Evolutionary conservation across 1,284 basidiomycete species (phyloP), one percentile per base, ranked within the genome.

Genomic region (Ceratobasidium sp.): DNA sequence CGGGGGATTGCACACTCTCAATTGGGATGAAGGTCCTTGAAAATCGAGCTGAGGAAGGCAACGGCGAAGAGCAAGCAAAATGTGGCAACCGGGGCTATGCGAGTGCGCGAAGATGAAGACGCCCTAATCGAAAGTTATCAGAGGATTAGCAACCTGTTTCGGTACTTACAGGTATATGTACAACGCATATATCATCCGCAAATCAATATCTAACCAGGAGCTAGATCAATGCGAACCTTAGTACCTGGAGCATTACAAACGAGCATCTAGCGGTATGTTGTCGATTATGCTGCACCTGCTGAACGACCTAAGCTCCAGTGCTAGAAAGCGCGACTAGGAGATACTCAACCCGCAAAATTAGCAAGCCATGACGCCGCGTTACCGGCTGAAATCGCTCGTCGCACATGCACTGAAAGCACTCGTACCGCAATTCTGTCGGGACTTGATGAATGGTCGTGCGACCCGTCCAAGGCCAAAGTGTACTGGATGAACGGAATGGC

Each of bases 401-500:
- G 34, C 7, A 40, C 17, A 27, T 78, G 77, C 53, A 72, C 77
- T 69, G 43, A 69, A 20, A 76, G 76, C 22, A 79, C 78, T 0
- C 75, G 78, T 1, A 8, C 60, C 20, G 71, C 70, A 15, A 69
- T 78, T 47, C 50, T 77, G 12, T 34, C 32, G 27, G 38, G 56
- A 29, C 73, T 78, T 31, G 62, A 73, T 25, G 58, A 74, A 15
- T 76, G 76, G 74, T 49, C 77, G 1, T 69, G 74, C 40, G 70
- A 75, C 50, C 40, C 69, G 8, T 53, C 72, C 8, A 57, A 72
- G 3, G 71, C 57, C 1, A 77, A 77, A 47, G 75, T 78, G 7
- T 73, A 78, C 8, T 76, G 76, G 76, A 71, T 79, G 34, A 72
- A 69, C 22, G 78, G 78, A 77, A 8, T 47, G 13, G 45, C 10